Evolutionary conservation across 768 basidiomycete genomes (phyloP), one percentile per base, ranked within the genome.

Genomic region (Tubosaeta sp.): DNA sequence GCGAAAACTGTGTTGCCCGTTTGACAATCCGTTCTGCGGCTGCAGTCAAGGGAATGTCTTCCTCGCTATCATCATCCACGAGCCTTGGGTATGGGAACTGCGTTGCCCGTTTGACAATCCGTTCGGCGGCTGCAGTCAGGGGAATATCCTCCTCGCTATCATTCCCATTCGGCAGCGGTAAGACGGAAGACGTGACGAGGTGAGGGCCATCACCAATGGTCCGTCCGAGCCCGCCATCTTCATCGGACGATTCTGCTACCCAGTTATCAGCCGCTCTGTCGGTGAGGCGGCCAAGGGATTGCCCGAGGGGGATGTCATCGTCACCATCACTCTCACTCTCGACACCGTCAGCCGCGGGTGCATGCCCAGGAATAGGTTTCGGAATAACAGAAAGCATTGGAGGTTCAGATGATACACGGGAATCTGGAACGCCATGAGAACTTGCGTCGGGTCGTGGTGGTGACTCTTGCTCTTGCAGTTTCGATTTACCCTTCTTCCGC

Each of bases 91-190:
- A 62, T 54, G 62, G 55, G 32, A 60, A 51, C 33, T 69, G 59
- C 10, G 69, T 71, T 22, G 67, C 72, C 43, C 82, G 79, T 53
- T 76, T 76, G 22, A 70, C 70, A 16, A 76, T 81, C 32, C 80
- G 79, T 50, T 74, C 72, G 17, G 83, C 71, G 7, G 85, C 80
- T 3, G 79, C 80, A 25, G 83, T 81, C 9, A 93, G 74, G 3
- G 91, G 91, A 39, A 91, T 58, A 69, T 93, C 90, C 58, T 92
- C 90, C 48, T 90, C 90, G 54, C 86, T 88, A 16, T 59, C 62
- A 19, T 9, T 43, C 22, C 22, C 26, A 17, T 44, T 14, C 10
- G 26, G 29, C 8, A 41, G 33, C 22, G 54, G 25, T 33, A 38
- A 35, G 42, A 48, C 46, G 6, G 54, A 46, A 29, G 65, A 51